Evolutionary conservation across 441 rosid genomes (phyloP).

Genomic region (Jatropha multifida): DNA sequence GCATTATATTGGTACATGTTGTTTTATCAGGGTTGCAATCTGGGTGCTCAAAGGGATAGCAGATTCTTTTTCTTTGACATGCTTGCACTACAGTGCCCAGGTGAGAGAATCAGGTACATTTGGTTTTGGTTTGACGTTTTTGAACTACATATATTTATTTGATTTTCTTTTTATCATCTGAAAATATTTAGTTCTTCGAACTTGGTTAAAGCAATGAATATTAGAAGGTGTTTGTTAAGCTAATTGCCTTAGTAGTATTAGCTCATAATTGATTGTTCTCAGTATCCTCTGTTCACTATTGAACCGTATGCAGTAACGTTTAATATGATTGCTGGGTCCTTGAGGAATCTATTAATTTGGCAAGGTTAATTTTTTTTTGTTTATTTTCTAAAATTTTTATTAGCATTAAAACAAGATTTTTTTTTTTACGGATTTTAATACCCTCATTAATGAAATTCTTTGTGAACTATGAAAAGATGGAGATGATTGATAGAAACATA

Average conservation of each 20-base stretch:
- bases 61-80: conserved; percentile 74
- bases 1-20: background rate
- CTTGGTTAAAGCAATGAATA: background rate
- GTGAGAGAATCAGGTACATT: conserved; percentile 65
- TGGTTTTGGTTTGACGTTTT: conserved; percentile 12
- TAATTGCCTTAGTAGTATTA: background rate
- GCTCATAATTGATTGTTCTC: background rate
- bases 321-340: background rate
- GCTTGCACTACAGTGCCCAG: conserved; percentile 62
- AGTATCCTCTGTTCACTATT: background rate
- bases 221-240: background rate
- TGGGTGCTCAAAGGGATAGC: conserved; percentile 57
- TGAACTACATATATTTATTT: background rate
- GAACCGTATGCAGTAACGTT: background rate
- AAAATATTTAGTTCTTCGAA: background rate
- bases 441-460: background rate
- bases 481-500: background rate
- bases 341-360: background rate
- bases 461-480: background rate
- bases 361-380: background rate
- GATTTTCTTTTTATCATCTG: background rate
- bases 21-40: conserved; percentile 71
- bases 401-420: background rate
- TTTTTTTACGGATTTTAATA: background rate
- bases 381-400: background rate